Evolutionary conservation across 2,329 filamentous ascomycete genomes (phyloP).

Genomic region (Trichophyton simii): DNA sequence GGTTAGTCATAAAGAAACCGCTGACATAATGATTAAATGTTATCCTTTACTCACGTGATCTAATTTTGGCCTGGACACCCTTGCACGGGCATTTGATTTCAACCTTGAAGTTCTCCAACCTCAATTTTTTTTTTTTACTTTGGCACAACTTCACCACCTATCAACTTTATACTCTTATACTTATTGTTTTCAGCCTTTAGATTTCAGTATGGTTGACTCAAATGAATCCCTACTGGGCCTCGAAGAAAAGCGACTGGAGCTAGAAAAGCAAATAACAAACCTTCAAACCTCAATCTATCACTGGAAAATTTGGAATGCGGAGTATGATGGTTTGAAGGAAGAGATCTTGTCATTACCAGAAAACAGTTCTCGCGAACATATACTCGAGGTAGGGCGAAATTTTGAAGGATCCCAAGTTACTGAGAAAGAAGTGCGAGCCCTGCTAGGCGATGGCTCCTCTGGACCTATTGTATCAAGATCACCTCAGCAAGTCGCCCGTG

Average conservation of each 20-base stretch:
- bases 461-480: constrained; percentile 35
- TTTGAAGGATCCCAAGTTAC: constrained; percentile 34
- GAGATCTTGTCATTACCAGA: constrained; percentile 52
- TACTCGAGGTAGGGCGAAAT: constrained; percentile 38
- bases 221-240: constrained; percentile 40
- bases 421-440: constrained; percentile 42
- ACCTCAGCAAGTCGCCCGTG: constrained; percentile 51
- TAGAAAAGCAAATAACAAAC: constrained; percentile 64
- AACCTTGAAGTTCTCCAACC: no score
- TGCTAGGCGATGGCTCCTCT: constrained; percentile 35
- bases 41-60: neutral
- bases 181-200: neutral
- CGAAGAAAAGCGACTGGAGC: constrained; percentile 59
- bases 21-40: neutral
- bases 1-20: neutral
- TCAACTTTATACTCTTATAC: neutral
- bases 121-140: no score
- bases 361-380: constrained; percentile 40
- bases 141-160: no score
- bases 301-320: constrained; percentile 83
- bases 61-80: no score
- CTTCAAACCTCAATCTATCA: constrained; percentile 65
- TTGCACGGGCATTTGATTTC: no score
- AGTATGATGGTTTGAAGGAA: constrained; percentile 81
- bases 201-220: constrained; percentile 9